Conservation (phyloP, 2,329 filamentous ascomycete genomes). For the Colletotrichum noveboracense region DNA sequence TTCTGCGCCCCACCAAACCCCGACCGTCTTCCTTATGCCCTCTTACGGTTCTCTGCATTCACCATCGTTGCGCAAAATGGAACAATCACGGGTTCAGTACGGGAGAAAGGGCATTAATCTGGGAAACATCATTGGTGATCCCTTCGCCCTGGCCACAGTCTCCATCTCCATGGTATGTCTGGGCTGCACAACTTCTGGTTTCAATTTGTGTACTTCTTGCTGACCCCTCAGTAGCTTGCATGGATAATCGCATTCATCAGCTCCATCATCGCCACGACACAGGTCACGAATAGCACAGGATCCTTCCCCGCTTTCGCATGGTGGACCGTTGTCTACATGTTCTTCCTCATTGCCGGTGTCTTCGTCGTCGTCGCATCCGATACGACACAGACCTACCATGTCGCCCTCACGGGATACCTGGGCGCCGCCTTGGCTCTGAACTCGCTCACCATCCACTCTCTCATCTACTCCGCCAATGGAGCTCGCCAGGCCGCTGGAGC, state of each 20-base stretch:
- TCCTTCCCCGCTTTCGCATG: conserved; percentile 86
- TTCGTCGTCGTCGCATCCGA: conserved; percentile 85
- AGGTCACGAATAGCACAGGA: conserved; percentile 35
- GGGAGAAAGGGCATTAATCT: conserved; percentile 69
- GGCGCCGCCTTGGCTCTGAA: conserved; percentile 83
- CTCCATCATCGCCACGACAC: conserved; percentile 74
- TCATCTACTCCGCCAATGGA: conserved; percentile 78
- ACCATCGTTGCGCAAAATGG: conserved; percentile 82
- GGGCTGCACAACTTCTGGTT: not conserved
- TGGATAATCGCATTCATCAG: conserved; percentile 94
- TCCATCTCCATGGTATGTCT: conserved; percentile 85
- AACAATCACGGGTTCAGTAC: conserved; percentile 66
- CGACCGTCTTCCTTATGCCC: conserved; percentile 64
- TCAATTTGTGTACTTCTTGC: not conserved
- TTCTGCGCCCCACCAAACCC: not conserved
- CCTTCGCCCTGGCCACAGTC: conserved; percentile 92
- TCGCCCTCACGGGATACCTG: conserved; percentile 89
- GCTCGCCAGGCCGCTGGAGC: conserved; percentile 86
- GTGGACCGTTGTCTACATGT: conserved; percentile 88
- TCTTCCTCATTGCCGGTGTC: conserved; percentile 82
- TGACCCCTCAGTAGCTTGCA: conserved; percentile 68
- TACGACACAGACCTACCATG: conserved; percentile 85
- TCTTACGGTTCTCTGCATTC: conserved; percentile 75
- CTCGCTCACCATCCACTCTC: conserved; percentile 82
- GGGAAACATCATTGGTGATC: conserved; percentile 93